phyloP scores from a whole-genome alignment of 2,329 filamentous ascomycete species.

The Colletotrichum salicis region DNA sequence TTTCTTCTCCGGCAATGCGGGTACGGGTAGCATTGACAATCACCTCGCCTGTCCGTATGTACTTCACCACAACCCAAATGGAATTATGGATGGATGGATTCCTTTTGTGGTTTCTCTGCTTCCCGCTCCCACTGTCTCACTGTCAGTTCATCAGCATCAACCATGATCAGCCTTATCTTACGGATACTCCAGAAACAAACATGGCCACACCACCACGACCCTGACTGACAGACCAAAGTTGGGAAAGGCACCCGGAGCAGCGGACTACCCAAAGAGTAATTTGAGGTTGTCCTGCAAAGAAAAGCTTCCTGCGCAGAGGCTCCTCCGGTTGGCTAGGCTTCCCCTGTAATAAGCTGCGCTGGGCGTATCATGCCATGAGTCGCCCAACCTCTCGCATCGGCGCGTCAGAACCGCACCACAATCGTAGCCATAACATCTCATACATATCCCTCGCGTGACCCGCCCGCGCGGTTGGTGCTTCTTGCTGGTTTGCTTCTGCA shows the following conservation, averaged over 20 bases:
- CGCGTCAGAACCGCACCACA: slow-evolving; percentile 37
- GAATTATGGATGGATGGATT: background rate
- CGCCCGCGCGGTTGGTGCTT: slow-evolving; percentile 15
- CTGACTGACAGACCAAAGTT: no score
- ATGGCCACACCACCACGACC: background rate
- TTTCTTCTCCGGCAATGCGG: slow-evolving; percentile 6
- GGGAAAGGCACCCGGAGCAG: no score
- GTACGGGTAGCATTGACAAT: slow-evolving; percentile 3
- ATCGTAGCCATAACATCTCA: slow-evolving; percentile 36
- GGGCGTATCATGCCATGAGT: slow-evolving; percentile 33
- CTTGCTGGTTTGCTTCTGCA: slow-evolving; percentile 3
- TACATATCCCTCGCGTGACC: slow-evolving; percentile 34
- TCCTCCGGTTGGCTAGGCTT: slow-evolving; percentile 22
- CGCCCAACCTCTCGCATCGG: slow-evolving; percentile 30
- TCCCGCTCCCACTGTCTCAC: background rate
- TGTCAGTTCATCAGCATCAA: background rate
- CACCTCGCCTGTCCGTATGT: no score
- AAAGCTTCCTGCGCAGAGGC: slow-evolving; percentile 23
- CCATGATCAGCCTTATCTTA: background rate
- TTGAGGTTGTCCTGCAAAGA: slow-evolving; percentile 20
- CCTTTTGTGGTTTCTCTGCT: slow-evolving; percentile 3
- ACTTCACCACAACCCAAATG: no score
- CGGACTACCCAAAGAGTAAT: slow-evolving; percentile 7
- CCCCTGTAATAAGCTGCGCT: slow-evolving; percentile 24
- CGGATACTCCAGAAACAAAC: background rate